These are phyloP conservation scores for Fusarium mundagurra DNA, from an alignment of 2,329 filamentous ascomycete species.

Conservation along the genomic window DNA sequence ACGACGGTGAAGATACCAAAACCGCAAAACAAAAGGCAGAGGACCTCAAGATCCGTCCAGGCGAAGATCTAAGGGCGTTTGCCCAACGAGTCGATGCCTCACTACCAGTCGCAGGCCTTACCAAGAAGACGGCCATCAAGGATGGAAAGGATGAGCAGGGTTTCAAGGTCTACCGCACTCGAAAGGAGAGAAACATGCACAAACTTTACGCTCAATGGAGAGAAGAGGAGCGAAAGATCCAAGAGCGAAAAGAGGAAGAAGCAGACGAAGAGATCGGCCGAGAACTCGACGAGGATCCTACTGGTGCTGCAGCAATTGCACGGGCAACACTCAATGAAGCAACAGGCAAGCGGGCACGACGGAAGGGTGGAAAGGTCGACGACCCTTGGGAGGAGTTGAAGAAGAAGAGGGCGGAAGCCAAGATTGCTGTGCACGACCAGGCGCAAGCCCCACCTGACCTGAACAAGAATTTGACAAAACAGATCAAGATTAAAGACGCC, in stretches of 20 bases:
- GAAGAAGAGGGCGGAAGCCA: conserved; percentile 68
- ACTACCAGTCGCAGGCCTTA: conserved; percentile 78
- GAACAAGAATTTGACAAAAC: conserved; percentile 56
- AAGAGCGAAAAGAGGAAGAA: conserved; percentile 73
- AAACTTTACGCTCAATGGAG: conserved; percentile 83
- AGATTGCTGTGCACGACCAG: conserved; percentile 65
- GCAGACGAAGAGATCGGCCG: conserved; percentile 70
- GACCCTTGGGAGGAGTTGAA: conserved; percentile 84
- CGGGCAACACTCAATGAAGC: conserved; percentile 52
- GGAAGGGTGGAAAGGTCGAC: conserved; percentile 63
- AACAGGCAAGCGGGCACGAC: conserved; percentile 53
- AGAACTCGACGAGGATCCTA: conserved; percentile 68
- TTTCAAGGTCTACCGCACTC: conserved; percentile 75
- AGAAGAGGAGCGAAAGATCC: conserved; percentile 71
- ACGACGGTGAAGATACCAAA: conserved; percentile 68
- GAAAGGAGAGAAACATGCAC: conserved; percentile 85
- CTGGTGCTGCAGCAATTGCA: conserved; percentile 58
- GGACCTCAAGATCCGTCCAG: conserved; percentile 78
- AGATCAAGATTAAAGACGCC: conserved; percentile 48
- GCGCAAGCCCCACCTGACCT: conserved; percentile 81
- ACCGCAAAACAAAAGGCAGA: conserved; percentile 36
- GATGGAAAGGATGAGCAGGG: conserved; percentile 71
- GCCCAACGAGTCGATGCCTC: conserved; percentile 84
- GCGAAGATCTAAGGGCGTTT: conserved; percentile 86
- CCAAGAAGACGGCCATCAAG: conserved; percentile 66